A percentile compares a stretch with the other conserved stretches of the same genome.
Evolutionary conservation across 140 eudicot genomes (phyloP).

Genomic region (Oenanthe javanica): DNA sequence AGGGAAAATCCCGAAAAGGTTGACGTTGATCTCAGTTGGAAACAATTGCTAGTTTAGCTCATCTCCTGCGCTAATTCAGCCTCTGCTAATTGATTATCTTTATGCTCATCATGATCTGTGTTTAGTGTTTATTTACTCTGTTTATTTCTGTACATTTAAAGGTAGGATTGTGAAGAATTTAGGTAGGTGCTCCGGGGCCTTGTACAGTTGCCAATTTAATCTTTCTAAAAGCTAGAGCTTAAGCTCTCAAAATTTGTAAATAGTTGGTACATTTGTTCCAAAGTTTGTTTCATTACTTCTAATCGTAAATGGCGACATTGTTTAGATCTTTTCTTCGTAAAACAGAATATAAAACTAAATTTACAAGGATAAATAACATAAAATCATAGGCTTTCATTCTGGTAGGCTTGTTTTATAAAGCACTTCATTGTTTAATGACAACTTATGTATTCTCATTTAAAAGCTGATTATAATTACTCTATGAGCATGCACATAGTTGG

Average conservation of each 20-base stretch:
- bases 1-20: slow-evolving; percentile 72
- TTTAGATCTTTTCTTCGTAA: neutral
- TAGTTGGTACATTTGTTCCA: slow-evolving; percentile 29
- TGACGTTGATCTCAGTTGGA: slow-evolving; percentile 71
- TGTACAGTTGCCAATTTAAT: slow-evolving; percentile 24
- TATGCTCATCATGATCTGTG: neutral
- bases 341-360: no score
- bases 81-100: slow-evolving; percentile 14
- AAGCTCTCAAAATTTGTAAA: slow-evolving; percentile 26
- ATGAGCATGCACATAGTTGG: no score
- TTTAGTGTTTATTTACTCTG: neutral
- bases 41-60: neutral
- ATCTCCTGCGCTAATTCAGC: neutral
- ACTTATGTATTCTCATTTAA: no score
- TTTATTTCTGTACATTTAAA: slow-evolving; percentile 20
- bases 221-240: slow-evolving; percentile 18
- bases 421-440: no score
- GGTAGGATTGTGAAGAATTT: slow-evolving; percentile 46
- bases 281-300: neutral
- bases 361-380: neutral
- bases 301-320: neutral
- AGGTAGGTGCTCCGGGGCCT: slow-evolving; percentile 30
- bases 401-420: no score
- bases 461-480: no score
- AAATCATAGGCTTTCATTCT: no score